Evolutionary conservation across 2,329 filamentous ascomycete genomes (phyloP).

Genomic region (Aspergillus carbonarius): DNA sequence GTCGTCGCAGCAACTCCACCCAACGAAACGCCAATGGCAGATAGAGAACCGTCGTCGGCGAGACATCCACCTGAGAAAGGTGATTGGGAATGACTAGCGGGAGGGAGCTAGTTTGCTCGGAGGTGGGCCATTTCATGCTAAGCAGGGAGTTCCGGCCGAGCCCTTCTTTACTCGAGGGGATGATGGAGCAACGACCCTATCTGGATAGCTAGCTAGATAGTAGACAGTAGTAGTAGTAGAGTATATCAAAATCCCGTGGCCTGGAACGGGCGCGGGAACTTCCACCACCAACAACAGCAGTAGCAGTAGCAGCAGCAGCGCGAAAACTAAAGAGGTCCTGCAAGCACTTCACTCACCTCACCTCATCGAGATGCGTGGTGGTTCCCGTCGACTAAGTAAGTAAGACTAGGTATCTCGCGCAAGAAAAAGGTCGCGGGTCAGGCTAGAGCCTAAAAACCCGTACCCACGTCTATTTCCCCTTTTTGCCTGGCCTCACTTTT

Average conservation of each 20-base stretch:
- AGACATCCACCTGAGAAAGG: constrained; percentile 24
- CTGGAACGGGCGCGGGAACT: not conserved
- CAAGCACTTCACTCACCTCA: too few relatives aligned
- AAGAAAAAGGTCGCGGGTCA: constrained; percentile 3
- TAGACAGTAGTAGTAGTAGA: too few relatives aligned
- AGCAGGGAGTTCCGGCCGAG: constrained; percentile 16
- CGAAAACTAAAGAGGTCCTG: too few relatives aligned
- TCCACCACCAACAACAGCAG: not conserved
- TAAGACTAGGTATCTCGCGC: constrained; percentile 17
- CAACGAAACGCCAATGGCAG: constrained; percentile 19
- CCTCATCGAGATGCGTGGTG: too few relatives aligned
- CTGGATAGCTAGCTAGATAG: too few relatives aligned
- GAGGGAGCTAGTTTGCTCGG: constrained; percentile 20
- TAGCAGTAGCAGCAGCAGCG: too few relatives aligned
- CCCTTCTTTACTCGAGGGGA: constrained; percentile 4
- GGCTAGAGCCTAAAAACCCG: constrained; percentile 6
- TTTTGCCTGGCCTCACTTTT: constrained; percentile 5
- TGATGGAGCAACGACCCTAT: not conserved
- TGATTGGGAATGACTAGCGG: constrained; percentile 21
- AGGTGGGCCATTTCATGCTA: constrained; percentile 18
- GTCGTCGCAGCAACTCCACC: constrained; percentile 26
- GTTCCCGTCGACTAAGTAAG: not conserved
- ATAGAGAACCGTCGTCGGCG: constrained; percentile 19
- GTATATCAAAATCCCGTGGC: constrained; percentile 3
- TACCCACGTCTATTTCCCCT: constrained; percentile 7